Evolutionary conservation across 257 asterid genomes (phyloP).

Genomic region (Capsicum pubescens): DNA sequence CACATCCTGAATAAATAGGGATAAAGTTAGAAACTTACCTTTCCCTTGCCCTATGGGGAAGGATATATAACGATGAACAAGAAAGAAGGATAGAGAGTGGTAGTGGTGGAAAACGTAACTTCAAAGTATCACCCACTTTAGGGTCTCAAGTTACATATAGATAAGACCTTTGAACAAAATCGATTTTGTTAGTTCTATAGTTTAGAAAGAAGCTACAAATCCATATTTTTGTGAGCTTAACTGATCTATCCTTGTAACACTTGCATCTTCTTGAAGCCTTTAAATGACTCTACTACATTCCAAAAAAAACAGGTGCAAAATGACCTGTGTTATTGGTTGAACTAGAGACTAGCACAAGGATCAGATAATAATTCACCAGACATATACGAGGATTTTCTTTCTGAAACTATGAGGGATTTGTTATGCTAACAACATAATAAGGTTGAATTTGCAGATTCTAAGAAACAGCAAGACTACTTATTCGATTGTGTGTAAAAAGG

Average conservation of each 20-base stretch:
- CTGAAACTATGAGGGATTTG: not conserved
- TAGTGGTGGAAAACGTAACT: not conserved
- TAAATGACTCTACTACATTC: no score
- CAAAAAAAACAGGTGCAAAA: no score
- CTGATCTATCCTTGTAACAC: no score
- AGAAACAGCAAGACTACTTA: not conserved
- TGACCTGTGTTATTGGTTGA: not conserved
- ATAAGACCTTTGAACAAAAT: not conserved
- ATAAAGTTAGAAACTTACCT: not conserved
- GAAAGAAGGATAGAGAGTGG: not conserved
- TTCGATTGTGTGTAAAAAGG: not conserved
- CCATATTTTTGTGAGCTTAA: no score
- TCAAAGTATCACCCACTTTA: not conserved
- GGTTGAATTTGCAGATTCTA: slow-evolving; percentile 11
- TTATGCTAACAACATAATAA: not conserved
- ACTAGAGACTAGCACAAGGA: not conserved
- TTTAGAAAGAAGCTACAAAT: no score
- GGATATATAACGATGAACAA: not conserved
- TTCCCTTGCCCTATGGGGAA: not conserved
- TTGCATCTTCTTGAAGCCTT: no score
- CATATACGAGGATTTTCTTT: not conserved
- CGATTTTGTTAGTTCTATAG: no score
- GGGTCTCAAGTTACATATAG: not conserved
- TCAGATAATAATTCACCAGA: not conserved
- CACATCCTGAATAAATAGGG: not conserved